Evolutionary conservation across 2,329 filamentous ascomycete genomes (phyloP).

Genomic region (Diplodia corticola): DNA sequence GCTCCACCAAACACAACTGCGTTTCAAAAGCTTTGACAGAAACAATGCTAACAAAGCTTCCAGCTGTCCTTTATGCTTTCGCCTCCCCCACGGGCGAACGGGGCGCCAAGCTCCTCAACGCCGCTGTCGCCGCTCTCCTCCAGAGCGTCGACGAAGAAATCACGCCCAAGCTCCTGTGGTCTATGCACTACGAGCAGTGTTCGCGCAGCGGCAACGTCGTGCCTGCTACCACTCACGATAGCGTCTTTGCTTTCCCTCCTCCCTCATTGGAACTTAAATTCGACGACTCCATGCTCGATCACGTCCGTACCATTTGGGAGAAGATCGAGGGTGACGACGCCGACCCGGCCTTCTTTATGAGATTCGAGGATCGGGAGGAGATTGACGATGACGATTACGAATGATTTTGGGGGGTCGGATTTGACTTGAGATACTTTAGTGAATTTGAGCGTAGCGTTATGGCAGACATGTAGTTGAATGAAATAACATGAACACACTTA

Average conservation of each 20-base stretch:
- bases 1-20: conserved; percentile 27
- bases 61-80: conserved; percentile 61
- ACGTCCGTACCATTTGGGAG: conserved; percentile 71
- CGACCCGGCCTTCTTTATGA: conserved; percentile 66
- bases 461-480: background rate
- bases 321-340: conserved; percentile 57
- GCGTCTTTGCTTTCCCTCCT: conserved; percentile 59
- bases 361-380: conserved; percentile 71
- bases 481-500: background rate
- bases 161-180: conserved; percentile 52
- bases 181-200: conserved; percentile 53
- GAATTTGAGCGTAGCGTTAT: background rate
- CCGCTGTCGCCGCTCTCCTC: conserved; percentile 48
- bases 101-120: conserved; percentile 40
- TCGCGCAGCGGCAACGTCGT: conserved; percentile 32
- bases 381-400: conserved; percentile 20
- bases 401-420: background rate
- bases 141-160: conserved; percentile 36
- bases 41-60: conserved; percentile 25
- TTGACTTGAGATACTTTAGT: background rate
- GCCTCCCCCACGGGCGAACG: conserved; percentile 41
- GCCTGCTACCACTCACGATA: conserved; percentile 37
- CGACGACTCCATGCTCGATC: conserved; percentile 59
- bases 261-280: conserved; percentile 68
- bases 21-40: conserved; percentile 25